phyloP scores from a whole-genome alignment of 2,329 filamentous ascomycete genomes.

The Dactylellina haptotyla region DNA sequence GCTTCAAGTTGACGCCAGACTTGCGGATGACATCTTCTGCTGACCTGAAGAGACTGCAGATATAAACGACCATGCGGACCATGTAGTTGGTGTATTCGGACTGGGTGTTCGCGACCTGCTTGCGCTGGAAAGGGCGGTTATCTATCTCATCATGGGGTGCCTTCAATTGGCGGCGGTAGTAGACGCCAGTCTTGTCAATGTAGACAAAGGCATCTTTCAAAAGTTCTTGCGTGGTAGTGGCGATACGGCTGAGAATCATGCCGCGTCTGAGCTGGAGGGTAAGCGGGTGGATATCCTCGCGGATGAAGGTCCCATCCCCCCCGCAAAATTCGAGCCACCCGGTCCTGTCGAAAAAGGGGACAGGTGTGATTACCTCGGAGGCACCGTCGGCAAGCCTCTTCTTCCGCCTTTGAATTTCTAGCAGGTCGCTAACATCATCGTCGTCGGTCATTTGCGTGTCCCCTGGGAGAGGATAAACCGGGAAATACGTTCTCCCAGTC shows the following conservation, averaged over 20 bases:
- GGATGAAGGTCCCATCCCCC: background rate
- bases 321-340: constrained; percentile 16
- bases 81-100: background rate
- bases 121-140: background rate
- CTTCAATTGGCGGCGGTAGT: constrained; percentile 1
- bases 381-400: background rate
- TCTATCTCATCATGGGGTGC: background rate
- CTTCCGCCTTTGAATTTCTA: background rate
- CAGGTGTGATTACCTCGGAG: background rate
- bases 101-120: background rate
- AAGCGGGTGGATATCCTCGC: background rate
- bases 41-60: background rate
- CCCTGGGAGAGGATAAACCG: background rate
- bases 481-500: background rate
- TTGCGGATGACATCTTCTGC: background rate
- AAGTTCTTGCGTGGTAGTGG: background rate
- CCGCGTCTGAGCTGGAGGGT: background rate
- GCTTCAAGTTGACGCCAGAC: background rate
- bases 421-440: background rate
- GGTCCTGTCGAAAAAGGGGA: background rate
- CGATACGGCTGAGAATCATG: background rate
- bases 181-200: constrained; percentile 1
- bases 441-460: background rate
- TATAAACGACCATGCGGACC: constrained; percentile 10
- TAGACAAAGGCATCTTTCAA: background rate